Percentiles rank a stretch among this genome's conserved stretches.
These are phyloP conservation scores for Escallonia rubra DNA, from an alignment of 129 eudicot genomes.

Conservation along the genomic window DNA sequence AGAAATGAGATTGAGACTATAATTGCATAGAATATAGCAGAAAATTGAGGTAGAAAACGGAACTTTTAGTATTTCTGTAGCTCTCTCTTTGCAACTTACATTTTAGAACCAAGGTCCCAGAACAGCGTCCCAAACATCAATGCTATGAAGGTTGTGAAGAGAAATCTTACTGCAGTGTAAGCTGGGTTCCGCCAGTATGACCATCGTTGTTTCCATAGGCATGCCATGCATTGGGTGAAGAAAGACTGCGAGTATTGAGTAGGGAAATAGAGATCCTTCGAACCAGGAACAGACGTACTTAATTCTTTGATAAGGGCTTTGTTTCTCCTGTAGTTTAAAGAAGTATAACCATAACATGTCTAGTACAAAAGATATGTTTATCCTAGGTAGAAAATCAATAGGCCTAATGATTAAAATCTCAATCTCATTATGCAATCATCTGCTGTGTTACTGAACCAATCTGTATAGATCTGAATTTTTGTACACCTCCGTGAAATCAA, in stretches of 20 bases:
- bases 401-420: neutral
- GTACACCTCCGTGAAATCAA: conserved; percentile 26
- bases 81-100: conserved; percentile 28
- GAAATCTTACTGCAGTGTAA: conserved; percentile 71
- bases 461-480: conserved; percentile 29
- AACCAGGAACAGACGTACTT: conserved; percentile 47
- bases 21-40: neutral
- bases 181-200: conserved; percentile 89
- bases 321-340: conserved; percentile 36
- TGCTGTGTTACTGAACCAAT: neutral
- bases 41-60: too few species aligned
- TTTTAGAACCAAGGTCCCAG: conserved; percentile 72
- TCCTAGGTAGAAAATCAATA: neutral
- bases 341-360: neutral
- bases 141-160: conserved; percentile 54
- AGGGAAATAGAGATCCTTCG: conserved; percentile 60
- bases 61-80: too few species aligned
- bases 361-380: neutral
- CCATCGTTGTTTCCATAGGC: conserved; percentile 76
- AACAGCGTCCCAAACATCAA: conserved; percentile 65
- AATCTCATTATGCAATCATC: neutral
- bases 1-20: neutral
- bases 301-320: conserved; percentile 60
- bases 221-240: conserved; percentile 57
- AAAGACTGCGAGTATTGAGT: conserved; percentile 58